Evolutionary conservation across 148 eudicot species (phyloP), one percentile per base, ranked within the genome.

Genomic region (Diospyros kaki): DNA sequence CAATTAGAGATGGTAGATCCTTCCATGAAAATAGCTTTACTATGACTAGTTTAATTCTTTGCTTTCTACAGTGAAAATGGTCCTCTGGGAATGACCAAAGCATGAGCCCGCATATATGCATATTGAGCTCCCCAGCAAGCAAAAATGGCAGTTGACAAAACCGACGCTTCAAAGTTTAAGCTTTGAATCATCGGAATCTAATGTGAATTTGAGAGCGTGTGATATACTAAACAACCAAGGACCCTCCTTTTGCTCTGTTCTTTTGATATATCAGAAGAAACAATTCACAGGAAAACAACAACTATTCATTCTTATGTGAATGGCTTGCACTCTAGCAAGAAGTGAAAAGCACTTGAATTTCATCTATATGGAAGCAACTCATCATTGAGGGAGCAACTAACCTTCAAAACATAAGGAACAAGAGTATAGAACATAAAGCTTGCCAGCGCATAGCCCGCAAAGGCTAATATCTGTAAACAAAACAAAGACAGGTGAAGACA

Each of bases 361-460:
- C 70, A 64, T 54, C 4, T 1, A 52, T 4, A n/a, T 8, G 18
- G 53, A 18, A 17, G 48, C 8, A n/a, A 55, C 6, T 13, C 5
- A 17, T 3, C 6, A 15, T 11, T 66, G 71, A 67, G 11, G 58
- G 48, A 39, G 55, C n/a, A 69, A 77, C 87, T 74, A 63, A 91
- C 98, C 98, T 88, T 77, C 45, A 94, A 83, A 62, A 94, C 82
- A 76, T 77, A 80, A 14, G 95, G 97, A 54, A 76, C 83, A 17
- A 94, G 77, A 40, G 90, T 67, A 64, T 88, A 88, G 83, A 91
- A 91, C 81, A 86, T 39, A 78, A 90, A 90, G 80, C 83, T 54
- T 54, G 86, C 65, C 50, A 78, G 68, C 4, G 90, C 84, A 82
- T 82, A 91, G 72, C 88, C 92, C 78, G 79, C 85, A 81, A 87